Percentiles rank a stretch among this genome's conserved stretches.
Evolutionary conservation across 345 rosid genomes (phyloP).

Genomic region (Linum lewisii): DNA sequence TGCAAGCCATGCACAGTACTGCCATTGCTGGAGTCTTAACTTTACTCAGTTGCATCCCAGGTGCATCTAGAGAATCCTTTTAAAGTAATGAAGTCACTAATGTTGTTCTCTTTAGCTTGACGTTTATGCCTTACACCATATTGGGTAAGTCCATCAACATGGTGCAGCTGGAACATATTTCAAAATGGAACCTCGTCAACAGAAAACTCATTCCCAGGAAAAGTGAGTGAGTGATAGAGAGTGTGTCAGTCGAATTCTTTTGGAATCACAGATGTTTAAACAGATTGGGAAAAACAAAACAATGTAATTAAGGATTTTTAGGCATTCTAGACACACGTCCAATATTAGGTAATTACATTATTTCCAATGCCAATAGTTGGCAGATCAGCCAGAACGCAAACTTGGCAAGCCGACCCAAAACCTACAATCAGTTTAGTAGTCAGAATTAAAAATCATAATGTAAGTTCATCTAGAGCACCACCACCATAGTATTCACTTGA

Average conservation of each 20-base stretch:
- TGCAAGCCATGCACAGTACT: constrained; percentile 96
- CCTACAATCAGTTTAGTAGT: constrained; percentile 32
- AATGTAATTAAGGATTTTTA: background rate
- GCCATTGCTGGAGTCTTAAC: constrained; percentile 91
- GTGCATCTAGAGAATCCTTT: constrained; percentile 58
- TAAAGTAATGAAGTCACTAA: constrained; percentile 36
- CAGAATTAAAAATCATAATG: too few species aligned
- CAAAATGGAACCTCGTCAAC: too few species aligned
- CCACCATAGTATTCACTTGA: background rate
- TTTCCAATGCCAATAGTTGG: constrained; percentile 85
- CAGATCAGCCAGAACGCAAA: constrained; percentile 71
- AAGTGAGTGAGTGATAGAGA: background rate
- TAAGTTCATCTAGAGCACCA: background rate
- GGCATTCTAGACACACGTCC: background rate
- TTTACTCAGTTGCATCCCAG: constrained; percentile 75
- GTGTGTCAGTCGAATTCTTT: background rate
- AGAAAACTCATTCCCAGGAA: too few species aligned
- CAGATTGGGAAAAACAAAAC: too few species aligned
- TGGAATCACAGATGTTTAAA: background rate
- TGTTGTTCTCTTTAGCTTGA: constrained; percentile 35
- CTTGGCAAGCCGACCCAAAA: constrained; percentile 85
- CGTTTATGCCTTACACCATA: constrained; percentile 45
- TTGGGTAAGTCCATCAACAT: constrained; percentile 71
- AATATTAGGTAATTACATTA: constrained; percentile 33
- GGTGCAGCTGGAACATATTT: constrained; percentile 52